Evolutionary conservation across 2,329 filamentous ascomycete species (phyloP), one percentile per base, ranked within the genome.

Genomic region (Hypoxylon sp.): DNA sequence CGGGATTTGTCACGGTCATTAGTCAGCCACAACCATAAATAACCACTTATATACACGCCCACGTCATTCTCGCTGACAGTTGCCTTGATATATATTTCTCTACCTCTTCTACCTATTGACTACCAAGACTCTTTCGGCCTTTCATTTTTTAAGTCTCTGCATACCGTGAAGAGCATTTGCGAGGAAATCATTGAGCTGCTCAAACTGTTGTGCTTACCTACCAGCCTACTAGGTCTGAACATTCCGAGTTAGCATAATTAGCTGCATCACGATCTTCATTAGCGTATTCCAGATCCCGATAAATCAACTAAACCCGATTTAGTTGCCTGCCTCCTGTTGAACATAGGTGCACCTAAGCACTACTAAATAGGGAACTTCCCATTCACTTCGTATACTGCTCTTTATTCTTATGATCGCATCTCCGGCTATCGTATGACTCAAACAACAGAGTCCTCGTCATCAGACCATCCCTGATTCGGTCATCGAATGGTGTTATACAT

Each of bases 21-120:
- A 53, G 58, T 56, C 49, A 56, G 51, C 44, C 37, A 11, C n/a
- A 30, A 6, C 40, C 22, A 64, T 64, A 59, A 54, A 59, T 59
- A 64, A 40, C 14, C 30, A 17, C 20, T 55, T 50, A 49, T 56
- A 49, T 3, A 27, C 2, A 3, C 25, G 25, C 25, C 46, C 48
- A 58, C 54, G 48, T 59, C 46, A 64, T 55, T 48, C 49, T 54
- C 62, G 37, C 37, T 46, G 17, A 27, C n/a, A 57, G 13, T 49
- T 58, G 22, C 61, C 61, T 25, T 13, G 35, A 10, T 33, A 33
- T 57, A 27, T 31, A 22, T 10, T 25, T 55, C n/a, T 35, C 48
- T n/a, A 44, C 25, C 3, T 27, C 2, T 27, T 27, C 5, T 1
- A 27, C 25, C 5, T 27, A 37, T 14, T 14, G 11, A 37, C 11